Conservation (phyloP, 208 protist genomes). For the Blastocrithidia nonstop region DNA sequence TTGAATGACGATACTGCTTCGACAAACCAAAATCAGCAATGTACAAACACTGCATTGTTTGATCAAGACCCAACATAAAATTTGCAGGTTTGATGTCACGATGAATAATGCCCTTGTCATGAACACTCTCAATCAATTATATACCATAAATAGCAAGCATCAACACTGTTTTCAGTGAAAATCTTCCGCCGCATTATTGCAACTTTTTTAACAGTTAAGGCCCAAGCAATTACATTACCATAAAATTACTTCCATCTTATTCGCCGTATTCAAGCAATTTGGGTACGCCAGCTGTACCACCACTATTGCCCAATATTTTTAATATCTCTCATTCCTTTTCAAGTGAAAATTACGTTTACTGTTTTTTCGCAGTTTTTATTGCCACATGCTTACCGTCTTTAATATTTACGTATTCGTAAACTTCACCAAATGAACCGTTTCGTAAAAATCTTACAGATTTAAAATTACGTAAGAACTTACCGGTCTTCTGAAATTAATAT, state of each 20-base stretch:
- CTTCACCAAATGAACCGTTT: conserved; percentile 80
- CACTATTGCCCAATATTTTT: conserved; percentile 14
- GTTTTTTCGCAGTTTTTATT: conserved; percentile 66
- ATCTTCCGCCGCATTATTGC: conserved; percentile 45
- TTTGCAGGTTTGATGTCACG: conserved; percentile 88
- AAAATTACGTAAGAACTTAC: no score
- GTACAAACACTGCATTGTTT: conserved; percentile 76
- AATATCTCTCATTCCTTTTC: conserved; percentile 36
- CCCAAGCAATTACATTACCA: conserved; percentile 83
- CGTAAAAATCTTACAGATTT: no score
- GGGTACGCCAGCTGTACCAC: conserved; percentile 55
- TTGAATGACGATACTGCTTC: conserved; percentile 95
- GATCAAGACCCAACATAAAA: conserved; percentile 73
- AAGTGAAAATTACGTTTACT: conserved; percentile 63
- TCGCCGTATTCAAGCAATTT: conserved; percentile 69
- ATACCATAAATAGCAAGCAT: conserved; percentile 83
- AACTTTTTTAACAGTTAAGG: conserved; percentile 76
- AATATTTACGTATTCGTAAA: conserved; percentile 67
- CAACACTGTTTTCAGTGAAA: conserved; percentile 77
- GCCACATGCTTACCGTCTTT: conserved; percentile 52
- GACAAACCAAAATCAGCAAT: conserved; percentile 99
- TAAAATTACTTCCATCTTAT: conserved; percentile 74
- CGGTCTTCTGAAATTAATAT: no score
- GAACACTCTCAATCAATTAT: conserved; percentile 64
- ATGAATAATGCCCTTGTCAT: conserved; percentile 76